A percentile compares a stretch with the other conserved stretches of the same genome.
Evolutionary conservation across 352 stramenopile species (phyloP).

Genomic region (Globisporangium sylvaticum): DNA sequence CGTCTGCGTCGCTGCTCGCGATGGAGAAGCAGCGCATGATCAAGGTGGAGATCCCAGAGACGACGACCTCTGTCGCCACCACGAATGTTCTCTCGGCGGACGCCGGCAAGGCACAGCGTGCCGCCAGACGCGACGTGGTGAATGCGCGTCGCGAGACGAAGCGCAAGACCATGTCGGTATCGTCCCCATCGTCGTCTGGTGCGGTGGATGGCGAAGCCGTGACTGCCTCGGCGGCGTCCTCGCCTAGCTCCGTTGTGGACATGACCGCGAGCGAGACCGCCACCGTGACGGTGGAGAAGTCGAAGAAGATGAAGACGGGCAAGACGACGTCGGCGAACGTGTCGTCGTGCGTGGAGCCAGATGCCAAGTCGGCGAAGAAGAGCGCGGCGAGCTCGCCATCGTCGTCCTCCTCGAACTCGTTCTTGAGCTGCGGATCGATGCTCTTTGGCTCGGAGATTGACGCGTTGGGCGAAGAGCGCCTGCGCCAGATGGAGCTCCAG

Average conservation of each 20-base stretch:
- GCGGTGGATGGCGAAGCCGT: neutral
- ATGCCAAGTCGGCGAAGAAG: slow-evolving; percentile 11
- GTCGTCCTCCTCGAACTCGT: slow-evolving; percentile 18
- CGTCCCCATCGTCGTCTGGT: neutral
- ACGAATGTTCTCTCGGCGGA: slow-evolving; percentile 5
- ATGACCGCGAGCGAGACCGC: slow-evolving; percentile 14
- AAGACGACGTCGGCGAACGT: slow-evolving; percentile 36
- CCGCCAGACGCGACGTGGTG: slow-evolving; percentile 53
- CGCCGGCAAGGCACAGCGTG: slow-evolving; percentile 60
- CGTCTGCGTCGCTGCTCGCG: slow-evolving; percentile 14
- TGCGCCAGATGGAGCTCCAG: slow-evolving; percentile 81
- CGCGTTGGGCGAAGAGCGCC: slow-evolving; percentile 65
- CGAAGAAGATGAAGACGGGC: slow-evolving; percentile 81
- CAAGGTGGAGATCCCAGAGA: slow-evolving; percentile 45
- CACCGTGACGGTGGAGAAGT: slow-evolving; percentile 28
- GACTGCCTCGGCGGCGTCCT: slow-evolving; percentile 1
- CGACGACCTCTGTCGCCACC: neutral
- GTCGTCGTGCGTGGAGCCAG: slow-evolving; percentile 9
- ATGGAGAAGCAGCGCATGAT: slow-evolving; percentile 49
- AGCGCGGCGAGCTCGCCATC: slow-evolving; percentile 12
- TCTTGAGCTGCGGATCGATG: slow-evolving; percentile 16
- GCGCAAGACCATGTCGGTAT: slow-evolving; percentile 50
- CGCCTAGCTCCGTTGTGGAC: neutral
- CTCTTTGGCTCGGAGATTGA: slow-evolving; percentile 49
- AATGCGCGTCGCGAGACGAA: slow-evolving; percentile 70